phyloP scores from a whole-genome alignment of 2,329 filamentous ascomycete genomes.

The Pseudogymnoascus sp. region DNA sequence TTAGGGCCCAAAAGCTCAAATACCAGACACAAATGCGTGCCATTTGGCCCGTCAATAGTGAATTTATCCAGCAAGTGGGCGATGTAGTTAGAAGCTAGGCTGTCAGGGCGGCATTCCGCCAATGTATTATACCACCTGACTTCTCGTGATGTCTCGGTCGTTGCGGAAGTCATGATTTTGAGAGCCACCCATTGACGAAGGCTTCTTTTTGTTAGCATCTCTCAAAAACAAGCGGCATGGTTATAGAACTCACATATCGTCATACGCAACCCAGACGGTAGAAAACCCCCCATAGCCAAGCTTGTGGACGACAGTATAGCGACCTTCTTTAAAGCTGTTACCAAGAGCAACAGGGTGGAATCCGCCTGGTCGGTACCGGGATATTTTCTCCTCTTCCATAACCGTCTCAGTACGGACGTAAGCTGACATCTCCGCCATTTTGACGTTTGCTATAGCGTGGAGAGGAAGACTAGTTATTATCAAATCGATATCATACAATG shows the following conservation, averaged over 20 bases:
- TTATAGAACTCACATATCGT: constrained; percentile 11
- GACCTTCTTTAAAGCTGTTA: constrained; percentile 14
- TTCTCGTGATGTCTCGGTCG: constrained; percentile 1
- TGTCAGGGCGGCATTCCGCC: constrained; percentile 9
- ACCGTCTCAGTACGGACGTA: not conserved
- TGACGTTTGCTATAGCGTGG: not conserved
- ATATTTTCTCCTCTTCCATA: not conserved
- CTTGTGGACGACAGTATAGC: constrained; percentile 21
- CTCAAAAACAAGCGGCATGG: not conserved
- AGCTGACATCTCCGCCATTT: not conserved
- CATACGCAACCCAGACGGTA: constrained; percentile 23
- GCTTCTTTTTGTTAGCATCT: not conserved
- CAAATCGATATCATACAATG: not conserved
- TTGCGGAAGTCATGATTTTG: constrained; percentile 4
- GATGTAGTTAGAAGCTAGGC: constrained; percentile 22
- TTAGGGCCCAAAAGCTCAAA: constrained; percentile 28
- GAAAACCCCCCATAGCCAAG: constrained; percentile 20
- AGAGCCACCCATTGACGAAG: not conserved
- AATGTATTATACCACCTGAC: not conserved
- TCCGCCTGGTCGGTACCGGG: constrained; percentile 16
- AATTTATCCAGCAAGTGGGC: constrained; percentile 28
- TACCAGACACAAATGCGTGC: constrained; percentile 29
- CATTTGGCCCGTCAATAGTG: constrained; percentile 28
- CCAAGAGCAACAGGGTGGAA: constrained; percentile 23
- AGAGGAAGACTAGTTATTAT: not conserved